Percentiles rank a stretch among this genome's conserved stretches.
Evolutionary conservation across 2,329 filamentous ascomycete species (phyloP).

Genomic region (Penicillium sp.): DNA sequence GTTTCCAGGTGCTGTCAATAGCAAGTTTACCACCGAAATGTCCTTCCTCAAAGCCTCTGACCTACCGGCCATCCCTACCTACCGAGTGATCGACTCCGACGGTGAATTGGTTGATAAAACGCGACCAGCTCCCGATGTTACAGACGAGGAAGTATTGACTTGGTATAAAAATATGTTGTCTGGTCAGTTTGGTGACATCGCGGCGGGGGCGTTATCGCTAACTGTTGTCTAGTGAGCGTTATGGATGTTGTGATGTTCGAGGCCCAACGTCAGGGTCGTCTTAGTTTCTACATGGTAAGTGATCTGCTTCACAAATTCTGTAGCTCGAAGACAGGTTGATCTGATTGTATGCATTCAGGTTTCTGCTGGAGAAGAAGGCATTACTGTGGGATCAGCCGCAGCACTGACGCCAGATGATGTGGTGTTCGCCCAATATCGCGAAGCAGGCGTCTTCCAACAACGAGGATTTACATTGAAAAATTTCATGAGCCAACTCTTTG

Average conservation of each 20-base stretch:
- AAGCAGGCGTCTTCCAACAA: slow-evolving; percentile 87
- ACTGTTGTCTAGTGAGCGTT: slow-evolving; percentile 61
- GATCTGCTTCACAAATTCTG: not conserved
- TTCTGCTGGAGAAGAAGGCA: slow-evolving; percentile 90
- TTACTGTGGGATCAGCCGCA: slow-evolving; percentile 84
- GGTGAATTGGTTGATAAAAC: slow-evolving; percentile 76
- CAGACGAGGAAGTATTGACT: slow-evolving; percentile 59
- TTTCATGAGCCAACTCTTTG: slow-evolving; percentile 95
- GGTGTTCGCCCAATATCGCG: slow-evolving; percentile 91
- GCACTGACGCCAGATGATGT: slow-evolving; percentile 83
- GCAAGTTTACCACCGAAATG: slow-evolving; percentile 81
- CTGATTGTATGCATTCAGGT: slow-evolving; percentile 44
- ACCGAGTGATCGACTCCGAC: slow-evolving; percentile 87
- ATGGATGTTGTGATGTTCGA: slow-evolving; percentile 99
- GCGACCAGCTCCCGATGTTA: slow-evolving; percentile 64
- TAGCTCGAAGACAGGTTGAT: not conserved
- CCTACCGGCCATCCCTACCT: slow-evolving; percentile 79
- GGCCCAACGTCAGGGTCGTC: slow-evolving; percentile 87
- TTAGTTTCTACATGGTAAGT: slow-evolving; percentile 93
- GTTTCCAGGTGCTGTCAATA: slow-evolving; percentile 94
- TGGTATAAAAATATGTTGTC: slow-evolving; percentile 67
- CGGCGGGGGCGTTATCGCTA: slow-evolving; percentile 4
- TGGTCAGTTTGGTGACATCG: slow-evolving; percentile 35
- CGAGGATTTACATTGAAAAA: slow-evolving; percentile 82
- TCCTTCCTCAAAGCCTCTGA: slow-evolving; percentile 73